phyloP scores from a whole-genome alignment of 176 grass and related monocot genomes.

The Echinochloa phyllopogon region DNA sequence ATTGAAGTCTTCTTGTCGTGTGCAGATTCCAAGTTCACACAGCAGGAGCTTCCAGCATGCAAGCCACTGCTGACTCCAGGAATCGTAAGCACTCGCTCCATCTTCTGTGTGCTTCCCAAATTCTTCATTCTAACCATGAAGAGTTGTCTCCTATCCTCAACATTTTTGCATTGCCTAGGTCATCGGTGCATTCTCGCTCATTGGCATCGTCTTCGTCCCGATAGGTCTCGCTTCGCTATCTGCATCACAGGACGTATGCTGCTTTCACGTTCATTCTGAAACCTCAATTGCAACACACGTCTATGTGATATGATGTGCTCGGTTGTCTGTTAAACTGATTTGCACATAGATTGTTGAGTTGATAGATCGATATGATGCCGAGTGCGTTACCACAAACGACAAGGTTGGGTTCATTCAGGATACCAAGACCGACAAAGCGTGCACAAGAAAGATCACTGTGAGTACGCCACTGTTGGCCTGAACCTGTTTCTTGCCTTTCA shows the following conservation, averaged over 20 bases:
- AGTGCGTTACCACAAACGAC: conserved; percentile 60
- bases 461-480: background rate
- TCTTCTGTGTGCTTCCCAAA: background rate
- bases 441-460: conserved; percentile 68
- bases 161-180: conserved; percentile 44
- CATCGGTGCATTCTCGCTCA: conserved; percentile 68
- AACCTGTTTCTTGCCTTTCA: background rate
- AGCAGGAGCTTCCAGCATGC: conserved; percentile 96
- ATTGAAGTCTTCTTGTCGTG: background rate
- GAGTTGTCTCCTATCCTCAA: background rate
- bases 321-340: conserved; percentile 9
- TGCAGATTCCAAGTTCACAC: conserved; percentile 90
- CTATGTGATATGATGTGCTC: background rate
- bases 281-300: background rate
- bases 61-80: conserved; percentile 85
- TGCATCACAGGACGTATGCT: conserved; percentile 46
- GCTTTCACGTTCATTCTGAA: background rate
- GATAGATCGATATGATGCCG: conserved; percentile 72
- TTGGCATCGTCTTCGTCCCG: conserved; percentile 80
- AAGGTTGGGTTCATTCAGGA: conserved; percentile 84
- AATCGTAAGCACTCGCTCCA: conserved; percentile 44
- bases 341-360: conserved; percentile 72
- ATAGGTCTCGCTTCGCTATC: conserved; percentile 73
- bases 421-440: conserved; percentile 65
- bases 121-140: background rate